Percentiles rank a stretch among this genome's conserved stretches.
phyloP scores from a whole-genome alignment of 2,329 filamentous ascomycete species.

The Colletotrichum coccodes region DNA sequence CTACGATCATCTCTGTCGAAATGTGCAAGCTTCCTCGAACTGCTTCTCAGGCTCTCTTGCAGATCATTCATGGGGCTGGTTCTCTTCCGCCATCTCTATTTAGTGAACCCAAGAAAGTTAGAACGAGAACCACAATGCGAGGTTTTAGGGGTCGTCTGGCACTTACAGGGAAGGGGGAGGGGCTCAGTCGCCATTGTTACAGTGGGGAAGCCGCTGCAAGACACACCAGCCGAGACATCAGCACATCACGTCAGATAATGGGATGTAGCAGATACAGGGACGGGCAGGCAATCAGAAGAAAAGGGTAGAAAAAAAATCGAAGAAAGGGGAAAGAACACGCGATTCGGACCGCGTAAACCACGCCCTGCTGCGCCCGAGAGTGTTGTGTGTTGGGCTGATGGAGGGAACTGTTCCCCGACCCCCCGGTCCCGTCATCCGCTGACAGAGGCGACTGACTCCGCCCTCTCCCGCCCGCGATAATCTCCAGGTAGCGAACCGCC shows the following conservation, averaged over 20 bases:
- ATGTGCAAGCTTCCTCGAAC: no score
- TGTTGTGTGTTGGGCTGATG: no score
- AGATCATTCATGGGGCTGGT: no score
- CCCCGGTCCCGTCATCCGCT: no score
- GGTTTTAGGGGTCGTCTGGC: slow-evolving; percentile 11
- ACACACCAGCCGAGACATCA: slow-evolving; percentile 5
- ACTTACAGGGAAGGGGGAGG: neutral
- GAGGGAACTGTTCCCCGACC: no score
- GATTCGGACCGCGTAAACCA: slow-evolving; percentile 24
- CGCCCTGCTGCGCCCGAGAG: neutral
- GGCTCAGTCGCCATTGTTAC: neutral
- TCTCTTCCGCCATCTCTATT: no score
- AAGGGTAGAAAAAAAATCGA: neutral
- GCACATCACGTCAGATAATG: neutral
- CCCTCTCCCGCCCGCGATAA: no score
- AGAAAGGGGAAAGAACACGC: slow-evolving; percentile 5
- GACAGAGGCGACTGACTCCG: neutral
- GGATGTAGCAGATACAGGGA: neutral
- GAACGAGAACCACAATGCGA: neutral
- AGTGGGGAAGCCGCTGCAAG: slow-evolving; percentile 24
- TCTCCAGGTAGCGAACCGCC: neutral
- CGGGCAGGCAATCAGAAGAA: neutral
- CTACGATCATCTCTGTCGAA: no score
- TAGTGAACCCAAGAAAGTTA: slow-evolving; percentile 12
- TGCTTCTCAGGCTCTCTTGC: no score